Percentiles rank a stretch among this genome's conserved stretches.
phyloP scores from a whole-genome alignment of 2,329 filamentous ascomycete species.

The Alternaria brassicicola region DNA sequence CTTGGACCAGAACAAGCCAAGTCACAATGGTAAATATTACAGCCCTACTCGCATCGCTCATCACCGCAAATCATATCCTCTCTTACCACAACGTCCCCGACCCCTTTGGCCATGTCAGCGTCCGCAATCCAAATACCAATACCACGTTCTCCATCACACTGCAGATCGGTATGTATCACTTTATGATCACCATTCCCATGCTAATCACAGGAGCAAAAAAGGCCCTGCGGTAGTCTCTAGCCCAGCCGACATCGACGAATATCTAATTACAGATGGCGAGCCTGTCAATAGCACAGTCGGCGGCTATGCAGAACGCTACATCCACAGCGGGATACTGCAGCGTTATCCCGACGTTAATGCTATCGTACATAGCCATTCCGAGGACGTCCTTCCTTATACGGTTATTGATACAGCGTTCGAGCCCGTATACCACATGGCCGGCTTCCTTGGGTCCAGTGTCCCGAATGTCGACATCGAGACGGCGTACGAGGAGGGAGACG shows the following conservation, averaged over 20 bases:
- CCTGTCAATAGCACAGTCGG: constrained; percentile 38
- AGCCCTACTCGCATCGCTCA: constrained; percentile 40
- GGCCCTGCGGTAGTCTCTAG: constrained; percentile 6
- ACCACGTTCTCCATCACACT: constrained; percentile 51
- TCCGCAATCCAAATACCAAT: constrained; percentile 54
- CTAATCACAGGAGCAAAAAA: too few relatives aligned
- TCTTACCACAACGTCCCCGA: constrained; percentile 58
- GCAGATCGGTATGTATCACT: too few relatives aligned
- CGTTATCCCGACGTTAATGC: constrained; percentile 51
- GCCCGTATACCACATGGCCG: constrained; percentile 47
- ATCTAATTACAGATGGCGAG: constrained; percentile 47
- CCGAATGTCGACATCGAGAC: constrained; percentile 36
- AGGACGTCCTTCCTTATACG: constrained; percentile 51
- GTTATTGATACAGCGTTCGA: constrained; percentile 16
- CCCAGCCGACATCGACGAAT: constrained; percentile 52
- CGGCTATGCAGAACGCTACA: constrained; percentile 52
- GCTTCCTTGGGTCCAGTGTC: constrained; percentile 33
- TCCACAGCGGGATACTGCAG: constrained; percentile 55
- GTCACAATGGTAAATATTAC: constrained; percentile 28
- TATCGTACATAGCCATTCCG: constrained; percentile 53
- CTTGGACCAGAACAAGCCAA: neutral
- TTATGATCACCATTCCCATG: too few relatives aligned
- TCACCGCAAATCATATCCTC: constrained; percentile 57
- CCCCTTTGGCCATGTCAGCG: constrained; percentile 60
- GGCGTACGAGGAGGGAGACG: constrained; percentile 17